Conservation (phyloP, 2,329 filamentous ascomycete genomes). For the Amauroascus verrucosus region DNA sequence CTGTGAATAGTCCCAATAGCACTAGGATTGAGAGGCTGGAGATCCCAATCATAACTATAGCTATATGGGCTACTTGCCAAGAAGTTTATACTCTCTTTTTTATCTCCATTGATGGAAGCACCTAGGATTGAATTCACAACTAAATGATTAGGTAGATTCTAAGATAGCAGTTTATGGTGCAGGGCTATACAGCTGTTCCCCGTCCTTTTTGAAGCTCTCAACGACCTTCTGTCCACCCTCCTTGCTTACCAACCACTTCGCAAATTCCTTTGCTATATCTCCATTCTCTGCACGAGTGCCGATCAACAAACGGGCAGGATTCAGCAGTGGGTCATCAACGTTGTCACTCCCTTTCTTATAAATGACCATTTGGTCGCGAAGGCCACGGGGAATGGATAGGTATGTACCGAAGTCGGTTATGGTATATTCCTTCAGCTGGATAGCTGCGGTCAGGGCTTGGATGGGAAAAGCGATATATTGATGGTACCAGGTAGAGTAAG, state of each 20-base stretch:
- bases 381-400: constrained; percentile 28
- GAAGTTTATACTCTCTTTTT: no score
- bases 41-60: no score
- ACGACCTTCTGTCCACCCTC: constrained; percentile 30
- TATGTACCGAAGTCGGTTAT: constrained; percentile 41
- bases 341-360: constrained; percentile 27
- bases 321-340: constrained; percentile 32
- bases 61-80: no score
- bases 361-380: constrained; percentile 29
- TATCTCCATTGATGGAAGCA: no score
- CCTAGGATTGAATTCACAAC: no score
- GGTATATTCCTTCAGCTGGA: constrained; percentile 38
- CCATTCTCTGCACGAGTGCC: constrained; percentile 29
- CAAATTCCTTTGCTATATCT: constrained; percentile 30
- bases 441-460: constrained; percentile 37
- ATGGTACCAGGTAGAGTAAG: constrained; percentile 41
- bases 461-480: constrained; percentile 39
- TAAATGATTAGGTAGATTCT: no score
- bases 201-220: constrained; percentile 31
- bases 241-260: constrained; percentile 31
- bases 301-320: constrained; percentile 37
- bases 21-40: background rate
- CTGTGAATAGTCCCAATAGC: background rate
- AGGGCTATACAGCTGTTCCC: constrained; percentile 30
- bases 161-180: no score